Base-by-base conservation (phyloP, 192 early-diverging fungal genomes). In the Backusella morwellensis region DNA sequence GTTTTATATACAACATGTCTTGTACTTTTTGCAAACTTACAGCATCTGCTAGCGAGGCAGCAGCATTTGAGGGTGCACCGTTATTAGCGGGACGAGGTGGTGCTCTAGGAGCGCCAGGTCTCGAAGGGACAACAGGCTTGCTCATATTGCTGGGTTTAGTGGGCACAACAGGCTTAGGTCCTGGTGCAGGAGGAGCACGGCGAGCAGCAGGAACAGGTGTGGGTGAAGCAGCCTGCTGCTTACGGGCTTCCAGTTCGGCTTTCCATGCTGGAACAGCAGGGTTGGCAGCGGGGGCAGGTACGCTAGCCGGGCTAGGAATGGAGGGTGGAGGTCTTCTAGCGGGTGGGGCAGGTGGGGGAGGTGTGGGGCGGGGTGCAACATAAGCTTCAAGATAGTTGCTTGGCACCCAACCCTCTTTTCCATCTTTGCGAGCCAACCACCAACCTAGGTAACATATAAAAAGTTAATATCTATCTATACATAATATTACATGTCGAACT, bases 331-430 rank as follows among this genome's bases (percentile, higher is more conserved):
- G 73, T 75, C 63, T 66, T 66, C 79, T 80, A n/a, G 83, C 66
- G 5, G 73, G 76, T 23, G 85, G 85, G 35, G 86, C 78, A 29
- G 88, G 84, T 38, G 87, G 77, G 8, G 85, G 76, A 32, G 80
- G 75, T 7, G 83, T 67, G 29, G 81, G 75, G 15, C 80, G 81
- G 42, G 82, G 80, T 1, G 82, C 81, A 32, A 84, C 82, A 12
- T 87, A 89, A 42, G 90, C 89, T 56, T 92, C 91, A 32, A 93
- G 74, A 72, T 94, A 94, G 80, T 94, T 93, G 74, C 91, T 92
- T n/a, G 93, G 93, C 15, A 94, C 87, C 93, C 92, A 94, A 32
- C 91, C 91, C 83, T 93, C 90, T 42, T 73, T 82, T 21, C 84
- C 85, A 38, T 89, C 90, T 68, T 87, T 87, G 59, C 85, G 82